Base-by-base conservation (phyloP, 768 basidiomycete species). In the Leccinellum rugosiceps region DNA sequence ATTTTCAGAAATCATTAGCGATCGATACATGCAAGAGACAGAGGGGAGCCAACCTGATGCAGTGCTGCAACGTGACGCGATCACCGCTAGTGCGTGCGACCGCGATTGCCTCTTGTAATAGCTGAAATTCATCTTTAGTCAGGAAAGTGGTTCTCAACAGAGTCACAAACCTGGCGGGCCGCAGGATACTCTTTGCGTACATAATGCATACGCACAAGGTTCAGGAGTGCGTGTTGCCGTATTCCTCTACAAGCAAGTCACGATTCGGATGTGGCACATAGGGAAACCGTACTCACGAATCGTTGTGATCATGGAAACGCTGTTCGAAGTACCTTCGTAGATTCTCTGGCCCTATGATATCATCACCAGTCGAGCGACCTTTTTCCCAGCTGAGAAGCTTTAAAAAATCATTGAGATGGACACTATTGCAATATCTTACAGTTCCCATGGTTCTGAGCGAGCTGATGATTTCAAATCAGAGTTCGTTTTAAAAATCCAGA, bases 271-370 rank as follows among this genome's bases (percentile, higher is more conserved):
- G n/a, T n/a, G 45, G 19, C 6, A 26, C 2, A 14, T 41, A 11
- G 43, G 45, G 44, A 5, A 41, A 48, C 25, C 28, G 45, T 8
- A 77, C 90, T 63, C 58, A 92, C 90, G 90, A 93, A 69, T 93
- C 90, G 60, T 84, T 86, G 32, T 77, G 80, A 55, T 88, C 84
- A 60, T 92, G 87, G 65, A 94, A 94, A 65, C 84, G 87, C 58
- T 93, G 92, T 67, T 93, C 91, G 62, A 93, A 94, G 69, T 89
- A 94, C 52, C 82, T 76, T 32, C 90, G 81, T 38, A 94, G 72
- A 62, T 83, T 86, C 61, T 91, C 90, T 3, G 82, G 78, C 0
- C 89, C 90, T 9, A 80, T 62, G 46, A 83, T 83, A 59, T 85
- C 85, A 69, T 93, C 90, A 0, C 88, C 88, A 6, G 81, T 79